Percentiles rank a stretch among this genome's conserved stretches.
Conservation (phyloP, 768 basidiomycete species). For the Lentinula boryana region DNA sequence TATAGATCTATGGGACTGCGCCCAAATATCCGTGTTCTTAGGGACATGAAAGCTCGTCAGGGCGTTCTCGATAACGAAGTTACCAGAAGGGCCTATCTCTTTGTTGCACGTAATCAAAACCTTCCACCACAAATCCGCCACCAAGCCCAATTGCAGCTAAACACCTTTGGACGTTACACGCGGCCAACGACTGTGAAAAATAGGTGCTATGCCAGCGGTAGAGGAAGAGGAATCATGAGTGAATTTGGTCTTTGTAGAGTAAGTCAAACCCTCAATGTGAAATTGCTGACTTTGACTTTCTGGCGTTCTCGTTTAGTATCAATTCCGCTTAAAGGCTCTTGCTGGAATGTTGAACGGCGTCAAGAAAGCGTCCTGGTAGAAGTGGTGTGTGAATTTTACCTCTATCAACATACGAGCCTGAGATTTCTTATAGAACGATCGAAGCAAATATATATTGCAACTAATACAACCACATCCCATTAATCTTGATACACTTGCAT, state of each 20-base stretch:
- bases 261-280: constrained; percentile 14
- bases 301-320: constrained; percentile 47
- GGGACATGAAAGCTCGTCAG: constrained; percentile 74
- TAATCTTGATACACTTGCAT: background rate
- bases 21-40: constrained; percentile 47
- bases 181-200: constrained; percentile 88
- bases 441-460: background rate
- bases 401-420: background rate
- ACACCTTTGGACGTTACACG: constrained; percentile 77
- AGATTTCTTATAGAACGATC: background rate
- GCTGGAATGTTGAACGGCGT: constrained; percentile 83
- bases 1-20: background rate
- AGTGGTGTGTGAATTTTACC: constrained; percentile 1
- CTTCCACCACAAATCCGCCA: constrained; percentile 87
- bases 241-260: constrained; percentile 87
- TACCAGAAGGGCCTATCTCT: constrained; percentile 83
- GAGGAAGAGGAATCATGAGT: constrained; percentile 82
- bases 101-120: constrained; percentile 87
- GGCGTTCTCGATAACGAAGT: constrained; percentile 75
- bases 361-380: constrained; percentile 86
- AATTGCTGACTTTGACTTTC: background rate
- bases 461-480: background rate
- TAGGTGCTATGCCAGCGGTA: constrained; percentile 79
- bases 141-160: constrained; percentile 90
- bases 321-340: constrained; percentile 84